Base-by-base conservation (phyloP, 2,329 filamentous ascomycete species). In the Metarhizium rileyi region DNA sequence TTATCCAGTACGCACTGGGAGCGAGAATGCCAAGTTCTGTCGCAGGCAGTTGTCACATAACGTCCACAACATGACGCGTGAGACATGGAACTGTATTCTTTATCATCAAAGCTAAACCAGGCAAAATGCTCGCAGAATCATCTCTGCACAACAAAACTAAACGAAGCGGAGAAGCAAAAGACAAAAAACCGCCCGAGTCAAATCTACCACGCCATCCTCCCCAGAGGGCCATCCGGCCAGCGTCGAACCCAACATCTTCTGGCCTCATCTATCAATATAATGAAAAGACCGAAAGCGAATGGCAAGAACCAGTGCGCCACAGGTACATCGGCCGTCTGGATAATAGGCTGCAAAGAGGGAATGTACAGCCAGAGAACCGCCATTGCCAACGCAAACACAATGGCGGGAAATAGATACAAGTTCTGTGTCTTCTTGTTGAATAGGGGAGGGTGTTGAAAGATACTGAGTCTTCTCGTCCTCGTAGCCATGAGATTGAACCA, bases 241-340 rank as follows among this genome's bases (percentile, higher is more conserved):
- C 63, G 78, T 50, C 84, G 72, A 2, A 87, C 77, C 22, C 66
- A 66, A 48, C 69, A 83, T 63, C 88, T 87, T 52, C 85, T 74
- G 10, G 58, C 68, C 66, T 89, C 86, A 60, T 90, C 85, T 18
- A 87, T 61, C 9, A 81, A 58, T 46, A 89, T 61, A 35, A 87
- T 71, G 0, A 52, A 58, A 22, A 56, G 42, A 0, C 86, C 87
- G 63, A 90, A 89, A 0, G 81, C 76, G 61, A 86, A 81, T 0
- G 87, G 86, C 46, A 91, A 61, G 63, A 91, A 90, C 78, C 83
- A 91, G 60, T 90, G 73, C 63, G 86, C 85, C 0, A 81, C 79
- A 0, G 86, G 84, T 0, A 90, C 80, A 0, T 67, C 61, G 0
- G 78, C 74, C 0, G 84, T 89, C 18, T 66, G 75, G 2, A 89